Base-by-base conservation (phyloP, 305 asterid genomes). In the Fraxinus floribunda region DNA sequence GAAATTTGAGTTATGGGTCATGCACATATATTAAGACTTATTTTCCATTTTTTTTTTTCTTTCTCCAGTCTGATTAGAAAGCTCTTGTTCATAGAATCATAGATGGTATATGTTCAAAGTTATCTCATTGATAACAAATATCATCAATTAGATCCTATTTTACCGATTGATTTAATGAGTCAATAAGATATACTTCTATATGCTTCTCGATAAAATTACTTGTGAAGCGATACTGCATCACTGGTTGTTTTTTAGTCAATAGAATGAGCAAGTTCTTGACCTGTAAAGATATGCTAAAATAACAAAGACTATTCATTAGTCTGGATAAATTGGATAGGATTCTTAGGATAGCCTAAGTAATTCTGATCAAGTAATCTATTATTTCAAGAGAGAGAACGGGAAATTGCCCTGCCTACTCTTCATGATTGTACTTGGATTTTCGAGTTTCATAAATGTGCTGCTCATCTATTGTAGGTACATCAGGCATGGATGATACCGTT, bases 401-500 rank as follows among this genome's bases (percentile, higher is more conserved):
- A 49, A 49, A 49, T 49, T 18, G 0, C 18, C 60, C 20, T 49
- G 7, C 20, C 20, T 15, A 15, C 57, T 46, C 6, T 13, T 3
- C 34, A 26, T 11, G 35, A 66, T 9, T 0, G n/a, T 26, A 66
- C 32, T 10, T 66, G 35, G 16, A 24, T 20, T 60, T 41, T 76
- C 5, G 16, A 4, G 30, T 32, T 79, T 77, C 52, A 10, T 9
- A 46, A 46, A 55, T 36, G n/a, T 62, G 32, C 68, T 74, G 46
- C 32, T 49, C 52, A 6, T 77, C 79, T 30, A 36, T 15, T 82
- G 83, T 88, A 88, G 91, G 83, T 60, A 29, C 83, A 75, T 34
- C 70, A 44, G 66, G 74, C 62, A 8, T 26, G 5, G 30, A 34
- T 4, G 20, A 13, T 32, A 18, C 71, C 84, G 13, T 15, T 72